Base-by-base conservation (phyloP, 768 basidiomycete species). In the Rhizopogon vesiculosus region DNA sequence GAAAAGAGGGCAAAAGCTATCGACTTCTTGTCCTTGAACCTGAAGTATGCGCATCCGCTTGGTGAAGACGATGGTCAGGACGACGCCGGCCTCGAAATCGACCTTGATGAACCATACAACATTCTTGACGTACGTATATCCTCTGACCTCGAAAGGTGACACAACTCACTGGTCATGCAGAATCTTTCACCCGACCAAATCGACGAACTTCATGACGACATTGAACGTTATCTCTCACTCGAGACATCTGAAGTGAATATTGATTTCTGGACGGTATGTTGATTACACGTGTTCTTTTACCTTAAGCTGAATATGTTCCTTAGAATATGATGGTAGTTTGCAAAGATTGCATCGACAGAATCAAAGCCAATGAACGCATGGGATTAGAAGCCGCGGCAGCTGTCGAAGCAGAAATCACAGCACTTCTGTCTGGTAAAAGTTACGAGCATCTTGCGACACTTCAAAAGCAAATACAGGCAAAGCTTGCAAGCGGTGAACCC, bases 1-100 rank as follows among this genome's bases (percentile, higher is more conserved):
- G 97, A 98, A 73, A 94, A 95, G 72, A 77, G 97, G 52, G 97
- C 97, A 2, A 98, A 98, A 67, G 97, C 97, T n/a, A 87, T 99
- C 62, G 97, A 99, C 69, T 98, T 96, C 72, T 73, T 99, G 59
- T 93, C 95, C 45, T 82, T 99, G 64, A 99, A 99, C 69, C 80
- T 99, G 57, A 87, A 92, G 59, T 98, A 98, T 72, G 90, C 93
- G 31, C 86, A 88, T 65, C 85, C 83, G 19, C 77, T 81, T 28
- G 75, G 74, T 15, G 81, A 86, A 33, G 81, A 85, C n/a, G 86
- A 89, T 3, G 84, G 84, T 7, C 80, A 85, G 56, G 94, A 94
- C 22, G 92, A 92, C 56, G 83, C 88, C 44, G 94, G 93, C 28
- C 79, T 99, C 50, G 97, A 99, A 71, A 97, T 98, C 64, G 97